phyloP scores from a whole-genome alignment of 352 stramenopile species.

The Aphanomyces euteiches region DNA sequence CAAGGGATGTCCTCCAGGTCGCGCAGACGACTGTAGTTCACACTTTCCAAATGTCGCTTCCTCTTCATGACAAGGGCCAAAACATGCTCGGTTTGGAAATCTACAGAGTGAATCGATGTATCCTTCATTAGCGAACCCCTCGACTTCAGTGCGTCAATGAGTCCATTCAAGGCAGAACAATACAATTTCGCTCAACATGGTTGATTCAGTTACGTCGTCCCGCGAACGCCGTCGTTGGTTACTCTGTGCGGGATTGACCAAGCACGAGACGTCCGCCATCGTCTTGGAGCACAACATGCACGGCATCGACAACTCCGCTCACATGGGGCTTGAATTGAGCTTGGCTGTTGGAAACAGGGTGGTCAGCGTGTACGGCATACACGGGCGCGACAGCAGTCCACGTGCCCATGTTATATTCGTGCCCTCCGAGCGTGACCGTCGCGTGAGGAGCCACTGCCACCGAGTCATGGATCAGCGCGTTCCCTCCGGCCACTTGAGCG shows the following conservation, averaged over 20 bases:
- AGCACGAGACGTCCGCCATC: slow-evolving; percentile 1
- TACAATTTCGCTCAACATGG: too few relatives aligned
- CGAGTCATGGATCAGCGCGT: slow-evolving; percentile 61
- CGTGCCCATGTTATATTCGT: slow-evolving; percentile 76
- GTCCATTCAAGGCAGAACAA: too few relatives aligned
- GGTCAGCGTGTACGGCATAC: slow-evolving; percentile 53
- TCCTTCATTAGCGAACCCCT: too few relatives aligned
- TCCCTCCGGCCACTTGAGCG: slow-evolving; percentile 57
- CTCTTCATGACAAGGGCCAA: too few relatives aligned
- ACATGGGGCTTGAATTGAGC: slow-evolving; percentile 10
- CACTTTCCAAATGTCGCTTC: too few relatives aligned
- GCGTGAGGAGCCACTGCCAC: slow-evolving; percentile 45
- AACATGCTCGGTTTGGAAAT: too few relatives aligned
- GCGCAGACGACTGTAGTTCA: too few relatives aligned
- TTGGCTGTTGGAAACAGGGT: slow-evolving; percentile 18
- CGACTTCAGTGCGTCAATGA: too few relatives aligned
- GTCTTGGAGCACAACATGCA: slow-evolving; percentile 12
- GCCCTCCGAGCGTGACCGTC: slow-evolving; percentile 45
- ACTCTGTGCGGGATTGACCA: neutral
- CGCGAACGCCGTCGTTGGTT: neutral
- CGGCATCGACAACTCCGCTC: neutral
- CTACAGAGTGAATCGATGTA: too few relatives aligned
- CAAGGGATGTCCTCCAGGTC: too few relatives aligned
- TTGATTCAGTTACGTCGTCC: too few relatives aligned
- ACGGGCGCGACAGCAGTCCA: slow-evolving; percentile 65